Percentiles rank a stretch among this genome's conserved stretches.
Conservation (phyloP, 768 basidiomycete genomes). For the Termitomyces sp. region DNA sequence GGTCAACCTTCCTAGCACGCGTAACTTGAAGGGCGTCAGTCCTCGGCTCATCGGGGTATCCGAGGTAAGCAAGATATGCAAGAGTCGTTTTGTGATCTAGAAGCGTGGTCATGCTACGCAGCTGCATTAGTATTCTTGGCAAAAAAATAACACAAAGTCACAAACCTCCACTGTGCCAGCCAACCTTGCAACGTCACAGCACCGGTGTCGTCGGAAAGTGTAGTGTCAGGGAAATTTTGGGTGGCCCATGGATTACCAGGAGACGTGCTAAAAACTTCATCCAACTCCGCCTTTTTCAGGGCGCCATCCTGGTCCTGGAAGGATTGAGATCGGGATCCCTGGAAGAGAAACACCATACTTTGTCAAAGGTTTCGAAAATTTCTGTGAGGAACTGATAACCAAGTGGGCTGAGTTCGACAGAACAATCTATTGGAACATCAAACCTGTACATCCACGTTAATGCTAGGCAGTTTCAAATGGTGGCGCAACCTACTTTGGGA, state of each 20-base stretch:
- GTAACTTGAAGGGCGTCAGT: conserved; percentile 85
- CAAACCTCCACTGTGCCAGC: conserved; percentile 97
- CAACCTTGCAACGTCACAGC: conserved; percentile 96
- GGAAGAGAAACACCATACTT: conserved; percentile 37
- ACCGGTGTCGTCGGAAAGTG: conserved; percentile 80
- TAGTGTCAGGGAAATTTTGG: conserved; percentile 90
- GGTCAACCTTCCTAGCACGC: conserved; percentile 75
- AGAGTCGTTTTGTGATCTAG: conserved; percentile 91
- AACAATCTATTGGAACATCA: conserved; percentile 90
- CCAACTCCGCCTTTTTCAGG: conserved; percentile 74
- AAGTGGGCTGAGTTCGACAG: conserved; percentile 89
- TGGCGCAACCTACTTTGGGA: conserved; percentile 68
- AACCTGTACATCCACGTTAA: conserved; percentile 49
- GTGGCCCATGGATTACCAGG: conserved; percentile 95
- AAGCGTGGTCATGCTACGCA: conserved; percentile 87
- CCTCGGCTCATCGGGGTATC: conserved; percentile 76
- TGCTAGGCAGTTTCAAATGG: conserved; percentile 4
- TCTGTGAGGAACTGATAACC: conserved; percentile 98
- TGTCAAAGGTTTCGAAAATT: conserved; percentile 93
- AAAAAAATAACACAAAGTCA: neutral
- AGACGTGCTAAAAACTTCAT: conserved; percentile 88
- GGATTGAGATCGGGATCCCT: neutral
- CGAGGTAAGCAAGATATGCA: conserved; percentile 92
- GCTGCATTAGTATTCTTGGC: neutral
- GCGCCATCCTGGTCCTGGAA: conserved; percentile 92